Base-by-base conservation (phyloP, 345 rosid species). In the Sonneratia alba region DNA sequence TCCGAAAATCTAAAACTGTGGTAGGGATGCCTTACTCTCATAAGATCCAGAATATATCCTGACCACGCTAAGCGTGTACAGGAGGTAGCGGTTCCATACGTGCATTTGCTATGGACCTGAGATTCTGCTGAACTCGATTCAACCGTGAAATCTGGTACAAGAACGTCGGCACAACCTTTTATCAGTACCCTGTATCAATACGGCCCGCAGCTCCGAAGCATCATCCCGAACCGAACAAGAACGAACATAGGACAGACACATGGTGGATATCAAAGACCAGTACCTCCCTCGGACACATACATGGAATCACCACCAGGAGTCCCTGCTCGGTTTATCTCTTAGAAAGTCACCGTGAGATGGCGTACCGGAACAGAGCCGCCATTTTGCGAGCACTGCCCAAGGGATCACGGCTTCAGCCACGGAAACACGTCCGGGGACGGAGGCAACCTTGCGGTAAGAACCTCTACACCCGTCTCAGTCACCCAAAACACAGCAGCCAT, bases 371-470 rank as follows among this genome's bases (percentile, higher is more conserved):
- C 57, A 53, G 19, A 53, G 19, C 57, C n/a, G 3, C 22, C 57
- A 40, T 53, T 53, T 53, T 15, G 22, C 57, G 3, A 16, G 6
- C 57, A 53, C 6, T 53, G 7, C 2, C 57, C 16, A 57, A 21
- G 3, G 7, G 64, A 19, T 75, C 77, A 79, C 27, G 73, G 76
- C 32, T 74, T 85, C 67, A 89, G 83, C 99, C 98, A 95, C 3
- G 99, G 94, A 73, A 73, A 88, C 70, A 89, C 84, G 0, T 82
- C 76, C 0, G 98, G 99, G 0, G 99, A 95, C 43, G 97, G 82
- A 6, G 97, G 91, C 78, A 90, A 81, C 79, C 97, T 81, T 2
- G 87, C 94, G 6, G 99, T 92, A 65, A 95, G 91, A 74, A 95
- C 96, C 77, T 95, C 97, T 21, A 88, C 99, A 16, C 98, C 99